These are phyloP conservation scores for Pugionium dolabratum DNA, from an alignment of 345 rosid species.

Conservation along the genomic window DNA sequence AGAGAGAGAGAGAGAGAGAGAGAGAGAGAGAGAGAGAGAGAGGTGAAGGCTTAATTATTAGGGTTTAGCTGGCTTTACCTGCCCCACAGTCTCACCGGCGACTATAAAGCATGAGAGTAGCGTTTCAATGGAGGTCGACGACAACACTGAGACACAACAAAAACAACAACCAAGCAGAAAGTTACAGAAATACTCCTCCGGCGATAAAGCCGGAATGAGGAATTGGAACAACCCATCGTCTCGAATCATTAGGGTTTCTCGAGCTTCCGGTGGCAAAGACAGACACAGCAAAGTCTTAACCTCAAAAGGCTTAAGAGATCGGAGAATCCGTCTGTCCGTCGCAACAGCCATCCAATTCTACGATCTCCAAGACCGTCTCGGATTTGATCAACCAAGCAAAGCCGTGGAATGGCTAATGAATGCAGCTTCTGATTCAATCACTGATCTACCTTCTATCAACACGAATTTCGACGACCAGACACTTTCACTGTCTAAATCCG, in stretches of 20 bases:
- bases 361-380: conserved; percentile 88
- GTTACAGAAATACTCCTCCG: conserved; percentile 45
- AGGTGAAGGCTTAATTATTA: conserved; percentile 23
- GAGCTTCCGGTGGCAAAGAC: conserved; percentile 95
- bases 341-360: conserved; percentile 90
- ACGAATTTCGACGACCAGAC: conserved; percentile 46
- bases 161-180: conserved; percentile 57
- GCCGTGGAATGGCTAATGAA: conserved; percentile 94
- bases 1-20: conserved; percentile 28
- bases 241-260: conserved; percentile 87
- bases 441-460: conserved; percentile 70
- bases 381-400: conserved; percentile 94
- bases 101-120: conserved; percentile 71
- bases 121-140: conserved; percentile 74
- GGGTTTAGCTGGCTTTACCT: background rate
- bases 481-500: conserved; percentile 65
- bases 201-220: conserved; percentile 39
- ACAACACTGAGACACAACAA: conserved; percentile 56
- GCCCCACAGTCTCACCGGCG: background rate
- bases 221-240: conserved; percentile 73
- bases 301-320: conserved; percentile 79
- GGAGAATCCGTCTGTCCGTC: conserved; percentile 85
- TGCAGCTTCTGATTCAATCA: conserved; percentile 77
- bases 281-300: conserved; percentile 97
- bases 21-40: conserved; percentile 65